These are phyloP conservation scores for Musa troglodytarum DNA, from an alignment of 176 grass and related monocot species.

Conservation along the genomic window DNA sequence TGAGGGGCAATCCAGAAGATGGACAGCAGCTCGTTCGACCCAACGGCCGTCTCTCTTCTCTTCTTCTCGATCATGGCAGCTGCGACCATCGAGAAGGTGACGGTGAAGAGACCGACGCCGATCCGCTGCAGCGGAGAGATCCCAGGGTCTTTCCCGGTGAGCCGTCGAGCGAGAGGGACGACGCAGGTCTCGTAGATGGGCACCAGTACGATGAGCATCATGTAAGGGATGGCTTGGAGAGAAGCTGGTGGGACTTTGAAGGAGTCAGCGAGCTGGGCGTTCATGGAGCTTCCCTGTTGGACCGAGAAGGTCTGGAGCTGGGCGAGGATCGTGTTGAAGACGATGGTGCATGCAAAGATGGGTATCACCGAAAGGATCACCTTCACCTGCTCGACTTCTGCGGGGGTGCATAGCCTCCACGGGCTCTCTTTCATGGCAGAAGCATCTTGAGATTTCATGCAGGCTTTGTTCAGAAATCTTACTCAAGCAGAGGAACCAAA, in stretches of 20 bases:
- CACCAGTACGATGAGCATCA: conserved; percentile 66
- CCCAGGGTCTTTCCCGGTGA: conserved; percentile 48
- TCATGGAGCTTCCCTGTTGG: conserved; percentile 85
- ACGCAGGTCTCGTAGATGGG: conserved; percentile 67
- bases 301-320: conserved; percentile 99
- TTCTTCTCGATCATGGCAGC: conserved; percentile 59
- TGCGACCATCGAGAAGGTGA: conserved; percentile 72
- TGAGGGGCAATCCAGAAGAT: conserved; percentile 91
- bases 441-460: conserved; percentile 38
- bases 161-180: conserved; percentile 44
- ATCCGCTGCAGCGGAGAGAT: conserved; percentile 82
- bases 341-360: conserved; percentile 94
- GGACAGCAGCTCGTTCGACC: conserved; percentile 20
- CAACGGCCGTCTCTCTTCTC: conserved; percentile 33
- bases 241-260: conserved; percentile 85
- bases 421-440: conserved; percentile 45
- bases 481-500: not conserved
- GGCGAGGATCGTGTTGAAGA: conserved; percentile 95
- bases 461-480: conserved; percentile 81
- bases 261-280: conserved; percentile 45
- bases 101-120: conserved; percentile 66
- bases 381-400: conserved; percentile 67
- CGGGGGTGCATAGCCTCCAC: conserved; percentile 66
- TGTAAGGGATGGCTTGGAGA: conserved; percentile 82
- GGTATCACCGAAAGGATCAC: conserved; percentile 79